Base-by-base conservation (phyloP, 306 rosid species). In the Dicorynia guianensis region DNA sequence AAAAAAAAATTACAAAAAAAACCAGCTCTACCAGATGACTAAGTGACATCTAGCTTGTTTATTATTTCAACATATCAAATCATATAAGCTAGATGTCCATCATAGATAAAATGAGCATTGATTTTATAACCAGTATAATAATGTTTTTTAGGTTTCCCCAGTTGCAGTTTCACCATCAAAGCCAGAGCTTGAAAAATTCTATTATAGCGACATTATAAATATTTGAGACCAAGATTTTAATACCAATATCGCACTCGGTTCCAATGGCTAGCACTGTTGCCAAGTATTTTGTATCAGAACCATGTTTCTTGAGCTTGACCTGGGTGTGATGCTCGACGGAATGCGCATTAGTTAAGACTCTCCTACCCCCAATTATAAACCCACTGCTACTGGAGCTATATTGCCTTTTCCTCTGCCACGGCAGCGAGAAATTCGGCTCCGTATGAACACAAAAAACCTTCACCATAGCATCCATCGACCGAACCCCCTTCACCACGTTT, bases 351-450 rank as follows among this genome's bases (percentile, higher is more conserved):
- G 97, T 92, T 34, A 92, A 82, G 48, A 92, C 96, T 75, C 97
- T 92, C 77, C 86, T 71, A 3, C 93, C 89, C 3, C 84, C 85
- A 9, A 89, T 78, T 40, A 92, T 85, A 52, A 92, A 88, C 35
- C 97, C 97, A 53, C 96, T 89, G 35, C 97, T 92, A 71, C 90
- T 85, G 3, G 97, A 89, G 86, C 96, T 89, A 43, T 81, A 86
- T 72, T 92, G 97, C 81, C 91, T 69, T 85, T 88, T 92, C 73
- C 96, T 81, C 96, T 92, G 97, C 97, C 97, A 92, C 13, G 93
- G 95, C 20, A 89, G 75, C 12, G 97, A 89, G 81, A 92, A 92
- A 85, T 92, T 89, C 2, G 96, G 97, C 76, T 92, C 90, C 8
- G 97, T 88, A 38, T 92, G 96, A 30, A 85, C 89, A 50, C 97